These are phyloP conservation scores for Naganishia liquefaciens DNA, from an alignment of 1,284 basidiomycete species.

Conservation along the genomic window DNA sequence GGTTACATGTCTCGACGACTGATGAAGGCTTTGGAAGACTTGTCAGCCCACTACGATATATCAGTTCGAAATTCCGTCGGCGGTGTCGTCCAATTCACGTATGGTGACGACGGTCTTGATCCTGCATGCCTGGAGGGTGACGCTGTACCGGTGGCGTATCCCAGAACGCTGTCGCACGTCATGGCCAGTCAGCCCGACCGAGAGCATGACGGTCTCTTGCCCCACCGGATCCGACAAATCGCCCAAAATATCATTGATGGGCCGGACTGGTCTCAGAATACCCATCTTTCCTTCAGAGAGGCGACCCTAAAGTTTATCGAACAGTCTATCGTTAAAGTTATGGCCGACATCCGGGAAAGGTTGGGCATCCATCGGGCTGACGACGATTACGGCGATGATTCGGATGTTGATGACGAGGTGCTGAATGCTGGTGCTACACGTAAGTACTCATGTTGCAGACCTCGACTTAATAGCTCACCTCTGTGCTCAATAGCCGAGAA, in stretches of 20 bases:
- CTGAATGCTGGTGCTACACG: conserved; percentile 72
- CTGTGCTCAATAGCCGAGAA: conserved; percentile 33
- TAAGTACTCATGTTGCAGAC: conserved; percentile 47
- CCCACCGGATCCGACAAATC: conserved; percentile 81
- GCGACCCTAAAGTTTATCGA: conserved; percentile 74
- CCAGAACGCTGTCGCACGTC: conserved; percentile 85
- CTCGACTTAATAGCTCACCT: neutral
- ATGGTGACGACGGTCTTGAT: conserved; percentile 96
- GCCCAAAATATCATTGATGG: conserved; percentile 60
- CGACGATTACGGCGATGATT: conserved; percentile 68
- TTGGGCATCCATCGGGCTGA: conserved; percentile 74
- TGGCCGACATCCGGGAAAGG: conserved; percentile 69
- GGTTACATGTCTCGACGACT: conserved; percentile 98
- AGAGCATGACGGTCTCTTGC: conserved; percentile 60
- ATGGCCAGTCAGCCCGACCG: conserved; percentile 65
- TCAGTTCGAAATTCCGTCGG: conserved; percentile 96
- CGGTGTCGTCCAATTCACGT: conserved; percentile 96
- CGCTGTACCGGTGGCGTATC: conserved; percentile 85
- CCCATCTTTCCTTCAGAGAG: conserved; percentile 73
- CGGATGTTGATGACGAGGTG: conserved; percentile 75
- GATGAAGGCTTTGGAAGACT: conserved; percentile 92
- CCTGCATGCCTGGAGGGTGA: conserved; percentile 95
- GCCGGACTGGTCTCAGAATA: conserved; percentile 59
- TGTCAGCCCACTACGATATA: conserved; percentile 94
- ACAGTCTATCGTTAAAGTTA: conserved; percentile 66